Base-by-base conservation (phyloP, 768 basidiomycete species). In the Sistotremastrum niveocremeum region DNA sequence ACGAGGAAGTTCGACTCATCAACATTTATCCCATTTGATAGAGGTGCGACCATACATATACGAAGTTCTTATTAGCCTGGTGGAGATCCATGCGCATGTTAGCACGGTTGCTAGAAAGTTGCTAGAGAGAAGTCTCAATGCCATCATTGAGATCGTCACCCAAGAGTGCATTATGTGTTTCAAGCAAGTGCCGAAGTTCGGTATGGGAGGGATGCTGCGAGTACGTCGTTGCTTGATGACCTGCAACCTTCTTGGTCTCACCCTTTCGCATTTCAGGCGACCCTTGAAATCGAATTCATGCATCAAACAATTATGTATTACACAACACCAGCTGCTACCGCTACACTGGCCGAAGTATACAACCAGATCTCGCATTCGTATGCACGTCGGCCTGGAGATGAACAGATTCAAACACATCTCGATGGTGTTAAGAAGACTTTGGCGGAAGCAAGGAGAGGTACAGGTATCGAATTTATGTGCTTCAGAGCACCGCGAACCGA, bases 221-320 rank as follows among this genome's bases (percentile, higher is more conserved):
- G 93, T 95, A 60, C 49, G 83, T 70, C 30, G 31, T 36, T 34
- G 20, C 30, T 36, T 40, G 31, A 34, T 37, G 8, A 35, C 11
- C 11, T 35, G 35, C 38, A 7, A 37, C 12, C 36, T 35, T 44
- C 41, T 20, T 20, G 20, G 20, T 20, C 20, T 20, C 48, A 30
- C 45, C 32, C 34, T n/a, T 38, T 36, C 33, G 12, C 33, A 4
- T n/a, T 12, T 29, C 60, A 97, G 91, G 95, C 95, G 9, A 98
- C 95, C 4, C 79, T 99, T 30, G 94, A 98, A 63, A 95, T 98
- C 53, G 95, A 98, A 65, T 98, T 98, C 68, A 81, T 98, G 71
- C 94, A 99, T 62, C 95, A 98, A 66, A 90, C 87, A 5, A 69
- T 99, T 37, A 78, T 81, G 32, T 81, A 85, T 53, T 93, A 94